Percentiles rank a stretch among this genome's conserved stretches.
Conservation (phyloP, 441 rosid genomes). For the Arabidopsis lyrata region DNA sequence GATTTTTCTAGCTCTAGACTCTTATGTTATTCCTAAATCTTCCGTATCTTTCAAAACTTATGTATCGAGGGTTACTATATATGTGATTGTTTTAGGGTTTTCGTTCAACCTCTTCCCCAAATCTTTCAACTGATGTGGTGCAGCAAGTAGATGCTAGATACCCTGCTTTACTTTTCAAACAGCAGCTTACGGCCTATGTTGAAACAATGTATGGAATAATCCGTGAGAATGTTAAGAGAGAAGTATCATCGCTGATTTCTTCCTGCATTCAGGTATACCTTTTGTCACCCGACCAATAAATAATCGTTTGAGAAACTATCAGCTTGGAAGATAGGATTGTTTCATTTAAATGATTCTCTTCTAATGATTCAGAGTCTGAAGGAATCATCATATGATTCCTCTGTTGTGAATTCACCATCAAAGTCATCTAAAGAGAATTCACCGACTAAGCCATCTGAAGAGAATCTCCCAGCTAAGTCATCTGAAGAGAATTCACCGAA, state of each 20-base stretch:
- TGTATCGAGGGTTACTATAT: too few species aligned
- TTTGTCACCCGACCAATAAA: slow-evolving; percentile 14
- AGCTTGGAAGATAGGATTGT: slow-evolving; percentile 6
- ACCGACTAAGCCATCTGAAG: neutral
- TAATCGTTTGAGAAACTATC: slow-evolving; percentile 17
- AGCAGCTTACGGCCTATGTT: slow-evolving; percentile 91
- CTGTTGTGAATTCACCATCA: slow-evolving; percentile 42
- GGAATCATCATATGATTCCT: slow-evolving; percentile 38
- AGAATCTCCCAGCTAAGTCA: slow-evolving; percentile 20
- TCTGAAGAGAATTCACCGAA: slow-evolving; percentile 11
- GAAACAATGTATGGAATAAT: slow-evolving; percentile 88
- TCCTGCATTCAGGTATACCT: slow-evolving; percentile 76
- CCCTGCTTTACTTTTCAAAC: slow-evolving; percentile 93
- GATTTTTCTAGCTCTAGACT: slow-evolving; percentile 13
- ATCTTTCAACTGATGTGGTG: slow-evolving; percentile 63
- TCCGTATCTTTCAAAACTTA: too few species aligned
- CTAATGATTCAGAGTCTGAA: slow-evolving; percentile 38
- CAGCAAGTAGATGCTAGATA: slow-evolving; percentile 85
- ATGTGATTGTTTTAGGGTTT: slow-evolving; percentile 52
- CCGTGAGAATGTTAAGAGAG: slow-evolving; percentile 83
- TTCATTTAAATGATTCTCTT: slow-evolving; percentile 18
- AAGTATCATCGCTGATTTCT: slow-evolving; percentile 44
- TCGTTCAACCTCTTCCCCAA: slow-evolving; percentile 77
- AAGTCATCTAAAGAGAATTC: slow-evolving; percentile 15
- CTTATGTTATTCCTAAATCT: neutral